Base-by-base conservation (phyloP, 2,329 filamentous ascomycete species). In the Aspergillus uvarum region DNA sequence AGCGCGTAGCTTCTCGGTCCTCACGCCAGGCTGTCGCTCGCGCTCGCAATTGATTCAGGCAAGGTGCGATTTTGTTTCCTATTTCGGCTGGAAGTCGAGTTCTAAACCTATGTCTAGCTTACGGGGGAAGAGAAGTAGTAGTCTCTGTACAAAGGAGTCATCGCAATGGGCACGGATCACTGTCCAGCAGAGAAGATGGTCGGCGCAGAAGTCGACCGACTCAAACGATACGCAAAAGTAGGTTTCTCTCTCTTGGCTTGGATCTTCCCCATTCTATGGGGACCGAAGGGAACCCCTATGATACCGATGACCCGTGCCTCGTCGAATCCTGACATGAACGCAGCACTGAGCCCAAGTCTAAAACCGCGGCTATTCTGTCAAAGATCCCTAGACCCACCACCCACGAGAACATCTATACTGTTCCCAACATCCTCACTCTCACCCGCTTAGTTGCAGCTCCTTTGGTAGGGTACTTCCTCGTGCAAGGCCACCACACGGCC, bases 341-440 rank as follows among this genome's bases (percentile, higher is more conserved):
- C 60, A 74, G 69, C 50, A 47, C 67, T 24, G 38, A 63, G 49
- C 26, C 62, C 19, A 54, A 64, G n/a, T 56, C 61, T 6, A 73
- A 71, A 51, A 75, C 73, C 24, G 61, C 71, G 19, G 63, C 70
- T 21, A 66, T 78, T 58, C 65, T 76, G 51, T 72, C 75, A 1
- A 66, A 69, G 22, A 67, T 74, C 60, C 67, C 72, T 47, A 64
- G 72, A 19, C 67, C 71, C 44, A 65, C 67, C 2, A 65, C 67
- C 2, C 91, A 89, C 73, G 95, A 99, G 78, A 92, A 99, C 72
- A 96, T 99, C 72, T 97, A 96, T 80, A 99, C 92, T 38, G 73
- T 99, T n/a, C 95, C 95, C 47, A 99, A 99, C 74, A 82, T 96
- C 63, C 84, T 99, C 56, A 99, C 95, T 1, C 88, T 94, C 66